These are phyloP conservation scores for Xylaria bambusicola DNA, from an alignment of 495 filamentous ascomycete genomes.

Conservation along the genomic window DNA sequence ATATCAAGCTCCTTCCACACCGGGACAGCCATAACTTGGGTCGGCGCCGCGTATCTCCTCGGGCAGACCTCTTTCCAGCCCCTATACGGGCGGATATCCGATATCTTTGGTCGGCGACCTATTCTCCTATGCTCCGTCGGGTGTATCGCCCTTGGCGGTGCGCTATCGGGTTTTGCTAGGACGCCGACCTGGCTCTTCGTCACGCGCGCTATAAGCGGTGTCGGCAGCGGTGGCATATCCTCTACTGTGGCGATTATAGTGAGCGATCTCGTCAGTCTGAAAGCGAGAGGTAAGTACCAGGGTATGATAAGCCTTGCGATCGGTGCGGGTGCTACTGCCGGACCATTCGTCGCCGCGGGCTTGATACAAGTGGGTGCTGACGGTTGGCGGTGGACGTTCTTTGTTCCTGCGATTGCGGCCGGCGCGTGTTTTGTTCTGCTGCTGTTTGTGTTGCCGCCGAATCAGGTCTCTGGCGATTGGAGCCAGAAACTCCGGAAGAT, in stretches of 20 bases:
- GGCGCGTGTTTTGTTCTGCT: constrained; percentile 18
- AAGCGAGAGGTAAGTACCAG: constrained; percentile 39
- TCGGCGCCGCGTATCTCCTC: constrained; percentile 65
- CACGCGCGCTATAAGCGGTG: constrained; percentile 57
- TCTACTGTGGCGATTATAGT: constrained; percentile 36
- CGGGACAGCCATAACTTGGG: constrained; percentile 61
- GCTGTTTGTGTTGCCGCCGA: constrained; percentile 37
- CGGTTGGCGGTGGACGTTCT: constrained; percentile 38
- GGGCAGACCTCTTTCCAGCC: constrained; percentile 65
- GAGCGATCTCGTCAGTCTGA: constrained; percentile 37
- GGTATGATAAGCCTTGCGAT: constrained; percentile 44
- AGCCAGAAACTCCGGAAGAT: constrained; percentile 38
- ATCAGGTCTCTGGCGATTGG: constrained; percentile 31
- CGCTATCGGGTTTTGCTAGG: constrained; percentile 54
- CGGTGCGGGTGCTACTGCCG: constrained; percentile 44
- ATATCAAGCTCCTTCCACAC: constrained; percentile 59
- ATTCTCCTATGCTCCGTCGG: constrained; percentile 41
- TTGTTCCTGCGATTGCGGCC: constrained; percentile 27
- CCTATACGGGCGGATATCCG: constrained; percentile 60
- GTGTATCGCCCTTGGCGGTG: constrained; percentile 53
- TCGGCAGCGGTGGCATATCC: constrained; percentile 44
- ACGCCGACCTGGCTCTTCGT: constrained; percentile 56
- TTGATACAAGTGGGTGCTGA: constrained; percentile 18
- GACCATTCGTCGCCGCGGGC: constrained; percentile 41
- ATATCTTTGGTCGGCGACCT: constrained; percentile 60